phyloP scores from a whole-genome alignment of 345 rosid species.

The Corchorus capsularis region DNA sequence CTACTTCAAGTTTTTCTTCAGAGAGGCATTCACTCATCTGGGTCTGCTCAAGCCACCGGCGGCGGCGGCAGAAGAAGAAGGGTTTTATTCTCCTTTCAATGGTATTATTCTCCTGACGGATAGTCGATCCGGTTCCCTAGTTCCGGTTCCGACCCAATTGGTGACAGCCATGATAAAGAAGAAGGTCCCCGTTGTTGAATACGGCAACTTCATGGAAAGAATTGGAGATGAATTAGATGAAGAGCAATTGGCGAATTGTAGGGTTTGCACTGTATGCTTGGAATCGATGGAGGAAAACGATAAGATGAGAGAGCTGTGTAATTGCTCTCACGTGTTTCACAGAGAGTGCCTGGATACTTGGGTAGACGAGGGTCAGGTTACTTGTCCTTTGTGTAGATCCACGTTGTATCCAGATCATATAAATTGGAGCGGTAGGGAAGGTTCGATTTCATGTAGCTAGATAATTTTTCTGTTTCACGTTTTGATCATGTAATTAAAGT shows the following conservation, averaged over 20 bases:
- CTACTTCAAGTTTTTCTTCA: slow-evolving; percentile 24
- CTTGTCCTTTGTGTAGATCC: slow-evolving; percentile 55
- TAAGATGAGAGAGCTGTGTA: slow-evolving; percentile 41
- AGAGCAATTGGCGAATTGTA: not conserved
- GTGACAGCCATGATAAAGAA: slow-evolving; percentile 36
- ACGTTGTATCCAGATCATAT: slow-evolving; percentile 29
- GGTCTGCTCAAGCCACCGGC: slow-evolving; percentile 29
- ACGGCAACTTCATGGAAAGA: slow-evolving; percentile 7
- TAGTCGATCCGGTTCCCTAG: slow-evolving; percentile 27
- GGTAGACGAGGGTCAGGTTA: slow-evolving; percentile 45
- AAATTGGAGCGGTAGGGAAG: not conserved
- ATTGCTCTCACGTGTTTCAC: slow-evolving; percentile 51
- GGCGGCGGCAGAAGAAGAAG: not conserved
- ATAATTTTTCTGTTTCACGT: not conserved
- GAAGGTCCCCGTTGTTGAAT: slow-evolving; percentile 12
- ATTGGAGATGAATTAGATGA: not conserved
- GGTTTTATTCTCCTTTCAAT: not conserved
- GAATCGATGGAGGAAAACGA: slow-evolving; percentile 28
- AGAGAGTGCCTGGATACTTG: slow-evolving; percentile 46
- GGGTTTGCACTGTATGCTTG: slow-evolving; percentile 46
- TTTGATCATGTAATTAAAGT: not conserved
- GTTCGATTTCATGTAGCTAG: not conserved
- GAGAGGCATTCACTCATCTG: slow-evolving; percentile 25
- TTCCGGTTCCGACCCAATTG: slow-evolving; percentile 34
- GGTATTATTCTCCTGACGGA: slow-evolving; percentile 33